Evolutionary conservation across 371 early-diverging fungal species (phyloP), one percentile per base, ranked within the genome.

Genomic region (Ordospora pajunii): DNA sequence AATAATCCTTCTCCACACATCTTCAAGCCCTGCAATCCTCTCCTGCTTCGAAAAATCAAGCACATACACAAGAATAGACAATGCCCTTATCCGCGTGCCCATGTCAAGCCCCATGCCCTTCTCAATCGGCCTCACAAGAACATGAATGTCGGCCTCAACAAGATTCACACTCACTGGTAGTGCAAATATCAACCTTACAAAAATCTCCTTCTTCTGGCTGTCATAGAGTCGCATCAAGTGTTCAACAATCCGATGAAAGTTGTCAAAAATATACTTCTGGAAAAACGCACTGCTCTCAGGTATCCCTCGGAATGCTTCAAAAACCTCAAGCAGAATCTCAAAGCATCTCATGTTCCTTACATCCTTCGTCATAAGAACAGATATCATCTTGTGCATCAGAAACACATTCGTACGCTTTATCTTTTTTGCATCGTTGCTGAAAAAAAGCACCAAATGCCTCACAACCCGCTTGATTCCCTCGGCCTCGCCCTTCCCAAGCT

Each of bases 231-330:
- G n/a, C 48, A 40, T 45, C 11, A 73, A 51, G 22, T 42, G 48
- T 0, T 27, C 32, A 11, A 64, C 64, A 19, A 54, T 50, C 2
- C 43, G 19, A 17, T 25, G 7, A 50, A 73, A 64, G 14, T 73
- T 73, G 40, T 73, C 65, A 40, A 58, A 73, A 43, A 73, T 64
- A 27, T 73, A 58, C 22, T 64, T 62, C 46, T 73, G 73, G 19
- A 73, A 50, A 42, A 32, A 51, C 14, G 43, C 48, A 10, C 40
- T 40, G 23, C 63, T 64, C 32, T 73, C 73, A 12, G 46, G 32
- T 21, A 58, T 64, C 40, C 21, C 40, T 48, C 65, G 51, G 27
- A 63, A 65, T 10, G n/a, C 50, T 11, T 62, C 42, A 19, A 73
- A 64, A 14, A 53, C 19, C 22, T 64, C 46, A 2, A 73, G 32